phyloP scores from a whole-genome alignment of 2,329 filamentous ascomycete species.

The Xylariales sp. region DNA sequence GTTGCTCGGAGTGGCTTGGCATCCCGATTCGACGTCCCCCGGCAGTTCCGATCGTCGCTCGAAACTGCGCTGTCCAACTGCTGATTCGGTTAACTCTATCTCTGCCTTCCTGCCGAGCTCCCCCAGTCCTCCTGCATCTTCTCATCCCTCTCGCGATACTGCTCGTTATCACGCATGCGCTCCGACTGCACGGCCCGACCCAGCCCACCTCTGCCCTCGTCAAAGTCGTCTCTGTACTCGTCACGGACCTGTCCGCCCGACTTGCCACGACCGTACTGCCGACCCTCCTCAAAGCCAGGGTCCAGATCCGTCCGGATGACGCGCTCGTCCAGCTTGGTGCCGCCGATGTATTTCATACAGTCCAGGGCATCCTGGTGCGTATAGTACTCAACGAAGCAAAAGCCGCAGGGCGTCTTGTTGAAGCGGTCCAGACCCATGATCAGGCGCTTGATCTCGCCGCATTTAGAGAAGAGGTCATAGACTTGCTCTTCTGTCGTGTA shows the following conservation, averaged over 20 bases:
- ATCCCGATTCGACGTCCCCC: too few species aligned
- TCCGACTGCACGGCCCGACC: slow-evolving; percentile 68
- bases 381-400: slow-evolving; percentile 99
- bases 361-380: slow-evolving; percentile 95
- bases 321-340: slow-evolving; percentile 95
- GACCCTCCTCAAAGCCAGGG: slow-evolving; percentile 90
- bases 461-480: slow-evolving; percentile 92
- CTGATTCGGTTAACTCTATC: too few species aligned
- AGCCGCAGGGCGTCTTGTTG: slow-evolving; percentile 96
- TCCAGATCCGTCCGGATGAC: slow-evolving; percentile 94
- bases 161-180: slow-evolving; percentile 36
- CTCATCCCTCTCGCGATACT: slow-evolving; percentile 27
- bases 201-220: slow-evolving; percentile 87
- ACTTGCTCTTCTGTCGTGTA: slow-evolving; percentile 99
- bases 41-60: too few species aligned
- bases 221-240: slow-evolving; percentile 95
- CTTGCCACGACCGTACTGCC: slow-evolving; percentile 93
- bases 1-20: too few species aligned
- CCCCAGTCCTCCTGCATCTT: slow-evolving; percentile 55
- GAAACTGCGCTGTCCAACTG: too few species aligned
- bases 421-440: slow-evolving; percentile 97
- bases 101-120: slow-evolving; percentile 49
- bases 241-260: slow-evolving; percentile 95
- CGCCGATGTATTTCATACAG: slow-evolving; percentile 97
- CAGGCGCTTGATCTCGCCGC: slow-evolving; percentile 95